Evolutionary conservation across 768 basidiomycete species (phyloP).

Genomic region (Hemileccinum rubropunctum): DNA sequence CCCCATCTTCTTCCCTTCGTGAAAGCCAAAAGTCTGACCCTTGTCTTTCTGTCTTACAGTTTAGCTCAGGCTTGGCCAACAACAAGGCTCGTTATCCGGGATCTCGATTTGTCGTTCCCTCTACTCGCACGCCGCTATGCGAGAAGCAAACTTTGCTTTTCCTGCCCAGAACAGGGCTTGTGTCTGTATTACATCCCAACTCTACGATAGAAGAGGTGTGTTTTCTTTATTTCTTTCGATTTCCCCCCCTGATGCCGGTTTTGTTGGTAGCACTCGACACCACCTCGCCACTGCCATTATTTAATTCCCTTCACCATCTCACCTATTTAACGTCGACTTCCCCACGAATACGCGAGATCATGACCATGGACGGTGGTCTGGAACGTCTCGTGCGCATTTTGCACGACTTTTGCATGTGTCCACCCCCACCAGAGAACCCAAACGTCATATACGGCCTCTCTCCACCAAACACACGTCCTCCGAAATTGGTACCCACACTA

Average conservation of each 20-base stretch:
- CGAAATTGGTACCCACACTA: slow-evolving; percentile 56
- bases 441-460: slow-evolving; percentile 74
- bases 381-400: slow-evolving; percentile 93
- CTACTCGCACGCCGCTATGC: slow-evolving; percentile 51
- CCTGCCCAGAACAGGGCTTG: slow-evolving; percentile 93
- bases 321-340: slow-evolving; percentile 97
- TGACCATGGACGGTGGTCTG: slow-evolving; percentile 96
- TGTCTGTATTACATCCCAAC: slow-evolving; percentile 89
- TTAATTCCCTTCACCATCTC: slow-evolving; percentile 95
- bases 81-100: slow-evolving; percentile 7
- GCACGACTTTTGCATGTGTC: slow-evolving; percentile 81
- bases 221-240: slow-evolving; percentile 6
- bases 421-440: slow-evolving; percentile 79
- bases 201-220: slow-evolving; percentile 92
- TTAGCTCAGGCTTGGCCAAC: neutral
- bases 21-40: neutral
- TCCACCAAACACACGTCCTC: slow-evolving; percentile 56
- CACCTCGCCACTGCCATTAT: slow-evolving; percentile 60
- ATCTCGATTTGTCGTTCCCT: slow-evolving; percentile 17
- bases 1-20: slow-evolving; percentile 4
- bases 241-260: slow-evolving; percentile 7
- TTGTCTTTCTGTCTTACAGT: neutral
- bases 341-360: slow-evolving; percentile 95
- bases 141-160: slow-evolving; percentile 94
- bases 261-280: slow-evolving; percentile 46